Evolutionary conservation across 2,329 filamentous ascomycete genomes (phyloP), one percentile per base, ranked within the genome.

Genomic region (Lasiodiplodia gonubiensis): DNA sequence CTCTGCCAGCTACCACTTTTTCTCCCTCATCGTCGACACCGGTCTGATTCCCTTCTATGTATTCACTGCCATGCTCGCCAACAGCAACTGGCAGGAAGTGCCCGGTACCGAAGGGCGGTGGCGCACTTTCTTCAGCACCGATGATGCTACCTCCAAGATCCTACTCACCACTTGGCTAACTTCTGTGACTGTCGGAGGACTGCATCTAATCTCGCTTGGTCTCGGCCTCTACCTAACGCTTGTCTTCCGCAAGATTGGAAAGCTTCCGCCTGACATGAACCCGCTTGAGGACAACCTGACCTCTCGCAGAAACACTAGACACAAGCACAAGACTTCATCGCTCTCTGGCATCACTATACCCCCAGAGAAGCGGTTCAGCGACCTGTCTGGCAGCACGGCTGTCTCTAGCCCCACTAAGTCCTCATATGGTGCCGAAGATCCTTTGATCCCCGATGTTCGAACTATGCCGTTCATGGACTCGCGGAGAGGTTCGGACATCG

Each of bases 191-290:
- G 85, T 88, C 10, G 89, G 86, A 14, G 88, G 85, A 1, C 76
- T 97, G 23, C 93, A 97, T 76, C 73, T 91, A 0, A 70, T 92
- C 11, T 92, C 92, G 1, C 79, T 95, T 1, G 78, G 83, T 21
- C 82, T 96, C 42, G 92, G 92, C 5, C 76, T 92, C 37, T 97
- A 91, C 80, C 84, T 98, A 30, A 88, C 89, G 18, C 77, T 92
- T 64, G 87, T 91, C 72, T 98, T 97, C 86, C 88, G 90, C 49
- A 90, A 91, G 74, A 97, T 98, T 73, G 85, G 89, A 5, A 83
- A 85, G 23, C 86, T 97, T 77, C 94, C 94, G 6, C 94, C 94
- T 0, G 94, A 98, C 75, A 93, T 97, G 91, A 98, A 98, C 76
- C 94, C 94, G 1, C 84, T 98, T 16, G 94, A 97, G 76, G 88